These are phyloP conservation scores for Leucocoprinus leucothites DNA, from an alignment of 768 basidiomycete genomes.

Conservation along the genomic window DNA sequence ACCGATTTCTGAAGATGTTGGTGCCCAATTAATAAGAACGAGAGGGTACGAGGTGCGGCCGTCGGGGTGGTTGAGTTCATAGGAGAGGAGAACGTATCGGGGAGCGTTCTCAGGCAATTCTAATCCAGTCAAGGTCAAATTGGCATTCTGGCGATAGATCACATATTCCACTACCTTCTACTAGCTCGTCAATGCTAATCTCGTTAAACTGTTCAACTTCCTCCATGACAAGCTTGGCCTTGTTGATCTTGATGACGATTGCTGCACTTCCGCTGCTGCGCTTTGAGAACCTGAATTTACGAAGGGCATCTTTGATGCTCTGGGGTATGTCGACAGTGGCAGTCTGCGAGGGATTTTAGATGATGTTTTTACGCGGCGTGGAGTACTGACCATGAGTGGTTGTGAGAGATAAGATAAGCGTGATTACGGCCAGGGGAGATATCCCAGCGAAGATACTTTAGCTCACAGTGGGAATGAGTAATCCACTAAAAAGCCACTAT, in stretches of 20 bases:
- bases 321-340: constrained; percentile 85
- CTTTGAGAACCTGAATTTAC: constrained; percentile 78
- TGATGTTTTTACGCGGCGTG: constrained; percentile 4
- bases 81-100: constrained; percentile 81
- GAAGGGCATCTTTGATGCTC: constrained; percentile 70
- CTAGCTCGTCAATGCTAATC: constrained; percentile 79
- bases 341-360: constrained; percentile 41
- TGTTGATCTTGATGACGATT: constrained; percentile 89
- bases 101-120: constrained; percentile 88
- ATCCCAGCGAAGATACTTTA: background rate
- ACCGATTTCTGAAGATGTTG: constrained; percentile 70
- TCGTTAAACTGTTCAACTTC: constrained; percentile 78
- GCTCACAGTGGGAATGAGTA: constrained; percentile 3
- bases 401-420: constrained; percentile 27
- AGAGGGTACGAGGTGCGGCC: constrained; percentile 85
- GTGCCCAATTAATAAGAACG: constrained; percentile 87
- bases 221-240: constrained; percentile 74
- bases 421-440: background rate
- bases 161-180: constrained; percentile 59
- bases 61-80: constrained; percentile 76
- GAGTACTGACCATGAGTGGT: constrained; percentile 32
- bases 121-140: constrained; percentile 24
- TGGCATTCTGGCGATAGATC: background rate
- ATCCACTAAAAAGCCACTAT: background rate
- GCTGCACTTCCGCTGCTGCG: constrained; percentile 73